Percentiles rank a stretch among this genome's conserved stretches.
Evolutionary conservation across 176 grass and related monocot genomes (phyloP).

Genomic region (Sorghum bicolor): Sorghum_bicolor_NCBIv3 NC_012873.2:50324001-50324500

Average conservation of each 20-base stretch:
- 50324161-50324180: background rate
- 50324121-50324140: background rate
- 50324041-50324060: background rate
- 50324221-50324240: conserved; percentile 3
- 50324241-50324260: background rate
- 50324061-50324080: background rate
- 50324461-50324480: background rate
- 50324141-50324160: background rate
- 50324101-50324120: background rate
- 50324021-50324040: background rate
- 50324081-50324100: background rate
- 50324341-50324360: background rate
- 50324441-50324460: background rate
- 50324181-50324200: background rate
- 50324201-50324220: background rate
- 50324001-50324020: background rate
- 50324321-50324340: background rate
- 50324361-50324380: background rate
- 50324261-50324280: background rate
- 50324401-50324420: background rate
- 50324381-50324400: background rate
- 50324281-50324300: background rate
- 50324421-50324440: background rate
- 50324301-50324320: conserved; percentile 20
- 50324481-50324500: background rate